phyloP scores from a whole-genome alignment of 768 basidiomycete species.

The Tulasnella sp. region DNA sequence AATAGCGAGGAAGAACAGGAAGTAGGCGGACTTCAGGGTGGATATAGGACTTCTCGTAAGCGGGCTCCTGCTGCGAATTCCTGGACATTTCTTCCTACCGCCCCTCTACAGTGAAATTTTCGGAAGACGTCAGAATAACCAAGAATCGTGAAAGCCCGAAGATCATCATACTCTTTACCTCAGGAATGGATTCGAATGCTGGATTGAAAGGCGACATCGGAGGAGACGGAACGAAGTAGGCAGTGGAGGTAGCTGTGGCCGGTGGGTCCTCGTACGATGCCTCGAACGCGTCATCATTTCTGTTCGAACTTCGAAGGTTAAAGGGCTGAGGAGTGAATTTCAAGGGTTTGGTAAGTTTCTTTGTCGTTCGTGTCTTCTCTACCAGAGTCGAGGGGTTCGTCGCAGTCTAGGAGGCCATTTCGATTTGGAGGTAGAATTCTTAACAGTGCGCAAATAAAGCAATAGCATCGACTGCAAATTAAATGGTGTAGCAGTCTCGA shows the following conservation, averaged over 20 bases:
- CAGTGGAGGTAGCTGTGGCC: neutral
- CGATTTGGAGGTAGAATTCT: no score
- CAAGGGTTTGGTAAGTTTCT: no score
- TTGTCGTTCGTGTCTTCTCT: no score
- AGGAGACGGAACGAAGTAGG: neutral
- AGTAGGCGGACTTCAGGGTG: neutral
- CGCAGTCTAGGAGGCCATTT: no score
- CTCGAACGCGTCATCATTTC: no score
- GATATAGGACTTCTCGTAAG: neutral
- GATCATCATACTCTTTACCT: neutral
- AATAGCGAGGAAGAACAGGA: neutral
- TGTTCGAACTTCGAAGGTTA: no score
- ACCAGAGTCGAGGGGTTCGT: no score
- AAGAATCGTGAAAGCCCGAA: neutral
- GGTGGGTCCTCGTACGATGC: neutral
- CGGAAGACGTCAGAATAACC: neutral
- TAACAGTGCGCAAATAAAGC: no score
- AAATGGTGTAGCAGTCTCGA: no score
- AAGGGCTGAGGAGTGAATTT: no score
- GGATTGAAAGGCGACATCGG: neutral
- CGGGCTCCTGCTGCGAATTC: neutral
- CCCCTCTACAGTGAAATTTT: neutral
- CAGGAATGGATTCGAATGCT: neutral
- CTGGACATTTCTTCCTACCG: neutral
- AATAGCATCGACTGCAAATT: no score